Percentiles rank a stretch among this genome's conserved stretches.
Evolutionary conservation across 164 flowering plant genomes (phyloP).

Genomic region (Santalum album): DNA sequence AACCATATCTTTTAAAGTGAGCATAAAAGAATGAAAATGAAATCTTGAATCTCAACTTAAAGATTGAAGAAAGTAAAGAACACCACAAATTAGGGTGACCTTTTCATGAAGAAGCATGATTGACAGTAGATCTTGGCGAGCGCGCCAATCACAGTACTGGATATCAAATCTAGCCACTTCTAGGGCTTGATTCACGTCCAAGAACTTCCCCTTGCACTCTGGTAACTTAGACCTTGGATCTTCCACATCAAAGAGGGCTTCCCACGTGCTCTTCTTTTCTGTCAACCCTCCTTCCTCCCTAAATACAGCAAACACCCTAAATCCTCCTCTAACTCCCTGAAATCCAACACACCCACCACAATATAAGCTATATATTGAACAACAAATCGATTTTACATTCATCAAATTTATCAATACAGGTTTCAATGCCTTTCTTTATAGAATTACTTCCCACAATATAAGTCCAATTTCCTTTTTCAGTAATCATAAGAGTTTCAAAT

Average conservation of each 20-base stretch:
- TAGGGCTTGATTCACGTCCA: slow-evolving; percentile 77
- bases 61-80: neutral
- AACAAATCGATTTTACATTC: too few species aligned
- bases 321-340: slow-evolving; percentile 55
- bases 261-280: slow-evolving; percentile 66
- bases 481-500: too few species aligned
- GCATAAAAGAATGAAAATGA: too few species aligned
- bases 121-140: slow-evolving; percentile 85
- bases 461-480: too few species aligned
- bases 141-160: slow-evolving; percentile 95
- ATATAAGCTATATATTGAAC: too few species aligned
- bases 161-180: slow-evolving; percentile 91
- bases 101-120: slow-evolving; percentile 96
- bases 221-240: slow-evolving; percentile 75
- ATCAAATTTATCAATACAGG: too few species aligned
- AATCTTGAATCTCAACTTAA: too few species aligned
- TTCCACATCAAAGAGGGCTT: slow-evolving; percentile 72
- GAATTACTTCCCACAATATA: too few species aligned
- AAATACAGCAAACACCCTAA: slow-evolving; percentile 55
- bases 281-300: slow-evolving; percentile 57
- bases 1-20: too few species aligned
- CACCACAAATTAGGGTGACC: slow-evolving; percentile 27
- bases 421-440: too few species aligned
- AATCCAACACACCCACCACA: too few species aligned
- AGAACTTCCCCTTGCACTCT: slow-evolving; percentile 65